A percentile compares a stretch with the other conserved stretches of the same genome.
These are phyloP conservation scores for Ceratocystis albifundus DNA, from an alignment of 2,329 filamentous ascomycete species.

Conservation along the genomic window DNA sequence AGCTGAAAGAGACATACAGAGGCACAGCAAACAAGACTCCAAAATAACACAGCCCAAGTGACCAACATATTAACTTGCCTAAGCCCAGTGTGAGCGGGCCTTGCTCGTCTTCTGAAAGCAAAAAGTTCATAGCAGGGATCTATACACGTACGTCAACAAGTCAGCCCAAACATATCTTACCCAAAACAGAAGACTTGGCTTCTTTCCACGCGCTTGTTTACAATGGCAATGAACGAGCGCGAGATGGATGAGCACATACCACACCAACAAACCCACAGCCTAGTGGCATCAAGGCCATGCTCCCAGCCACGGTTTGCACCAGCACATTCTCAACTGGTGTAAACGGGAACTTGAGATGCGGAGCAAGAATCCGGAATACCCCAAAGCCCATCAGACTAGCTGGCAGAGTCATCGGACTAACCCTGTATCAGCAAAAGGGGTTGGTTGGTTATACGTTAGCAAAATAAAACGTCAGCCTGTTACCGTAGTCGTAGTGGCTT, in stretches of 20 bases:
- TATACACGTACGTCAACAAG: slow-evolving; percentile 25
- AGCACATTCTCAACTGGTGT: slow-evolving; percentile 93
- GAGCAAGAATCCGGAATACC: slow-evolving; percentile 70
- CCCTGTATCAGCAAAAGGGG: slow-evolving; percentile 25
- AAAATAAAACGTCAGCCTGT: neutral
- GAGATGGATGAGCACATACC: slow-evolving; percentile 31
- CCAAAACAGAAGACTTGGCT: neutral
- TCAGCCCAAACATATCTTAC: neutral
- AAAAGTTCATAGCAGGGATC: slow-evolving; percentile 81
- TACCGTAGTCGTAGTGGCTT: neutral
- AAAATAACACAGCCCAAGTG: slow-evolving; percentile 86
- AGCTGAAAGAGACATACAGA: slow-evolving; percentile 38
- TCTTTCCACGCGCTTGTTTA: neutral
- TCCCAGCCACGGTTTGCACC: slow-evolving; percentile 88
- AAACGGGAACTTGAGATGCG: slow-evolving; percentile 67
- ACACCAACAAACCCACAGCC: slow-evolving; percentile 94
- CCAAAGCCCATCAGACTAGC: slow-evolving; percentile 89
- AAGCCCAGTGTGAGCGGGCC: slow-evolving; percentile 62
- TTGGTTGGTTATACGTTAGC: neutral
- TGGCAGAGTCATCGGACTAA: slow-evolving; percentile 89
- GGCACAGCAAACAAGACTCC: slow-evolving; percentile 95
- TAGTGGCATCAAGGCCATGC: slow-evolving; percentile 91
- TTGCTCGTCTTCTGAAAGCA: slow-evolving; percentile 65
- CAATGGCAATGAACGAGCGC: neutral
- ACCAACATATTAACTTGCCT: slow-evolving; percentile 77